phyloP scores from a whole-genome alignment of 345 rosid species.

The Abelmoschus esculentus region DNA sequence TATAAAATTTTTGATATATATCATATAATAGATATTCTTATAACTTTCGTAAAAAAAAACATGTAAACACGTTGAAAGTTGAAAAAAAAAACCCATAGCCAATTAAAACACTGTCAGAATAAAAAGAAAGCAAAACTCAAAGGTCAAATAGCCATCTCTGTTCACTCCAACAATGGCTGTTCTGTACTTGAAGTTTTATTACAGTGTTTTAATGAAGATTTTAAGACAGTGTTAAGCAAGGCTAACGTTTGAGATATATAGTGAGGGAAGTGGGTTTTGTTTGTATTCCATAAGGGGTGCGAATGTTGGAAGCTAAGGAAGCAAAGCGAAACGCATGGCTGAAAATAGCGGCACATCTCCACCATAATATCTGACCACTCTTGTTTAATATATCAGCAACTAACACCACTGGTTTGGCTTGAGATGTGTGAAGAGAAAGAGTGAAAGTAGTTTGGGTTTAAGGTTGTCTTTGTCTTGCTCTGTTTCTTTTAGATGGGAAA shows the following conservation, averaged over 20 bases:
- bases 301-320: conserved; percentile 53
- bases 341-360: conserved; percentile 61
- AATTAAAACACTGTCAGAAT: not conserved
- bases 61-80: not conserved
- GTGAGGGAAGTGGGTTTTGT: conserved; percentile 29
- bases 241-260: too few species aligned
- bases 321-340: conserved; percentile 43
- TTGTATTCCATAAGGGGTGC: conserved; percentile 29
- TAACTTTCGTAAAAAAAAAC: too few species aligned
- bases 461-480: conserved; percentile 13
- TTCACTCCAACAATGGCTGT: not conserved
- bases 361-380: conserved; percentile 8
- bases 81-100: not conserved
- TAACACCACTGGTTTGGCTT: not conserved
- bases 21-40: too few species aligned
- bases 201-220: too few species aligned
- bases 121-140: too few species aligned
- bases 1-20: too few species aligned
- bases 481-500: conserved; percentile 14
- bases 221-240: too few species aligned
- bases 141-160: not conserved
- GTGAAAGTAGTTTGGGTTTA: conserved; percentile 6
- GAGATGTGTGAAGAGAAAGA: not conserved
- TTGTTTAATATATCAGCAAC: not conserved
- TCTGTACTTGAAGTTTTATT: too few species aligned